Conservation (phyloP, 306 rosid genomes). For the Phaseolus lunatus region DNA sequence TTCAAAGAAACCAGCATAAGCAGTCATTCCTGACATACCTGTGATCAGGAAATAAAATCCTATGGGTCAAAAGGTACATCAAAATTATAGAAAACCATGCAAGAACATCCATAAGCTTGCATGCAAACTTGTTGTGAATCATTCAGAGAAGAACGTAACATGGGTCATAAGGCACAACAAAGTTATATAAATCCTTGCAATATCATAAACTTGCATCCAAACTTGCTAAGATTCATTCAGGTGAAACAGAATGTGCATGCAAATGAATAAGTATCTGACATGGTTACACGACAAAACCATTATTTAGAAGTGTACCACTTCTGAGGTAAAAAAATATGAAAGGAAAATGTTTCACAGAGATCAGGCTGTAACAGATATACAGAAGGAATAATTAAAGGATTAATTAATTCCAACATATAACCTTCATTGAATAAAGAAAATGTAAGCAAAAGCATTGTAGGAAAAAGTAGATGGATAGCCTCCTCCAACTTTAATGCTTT, state of each 20-base stretch:
- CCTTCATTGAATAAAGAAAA: no score
- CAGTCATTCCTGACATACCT: constrained; percentile 46
- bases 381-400: no score
- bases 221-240: neutral
- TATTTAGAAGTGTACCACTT: no score
- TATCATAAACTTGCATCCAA: neutral
- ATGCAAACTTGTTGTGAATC: no score
- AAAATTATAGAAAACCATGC: neutral
- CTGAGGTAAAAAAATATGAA: no score
- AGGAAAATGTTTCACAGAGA: no score
- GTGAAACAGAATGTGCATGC: neutral
- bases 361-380: no score
- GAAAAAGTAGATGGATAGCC: neutral
- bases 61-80: neutral
- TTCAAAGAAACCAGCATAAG: constrained; percentile 44
- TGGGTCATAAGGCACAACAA: no score
- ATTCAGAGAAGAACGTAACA: no score
- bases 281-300: no score
- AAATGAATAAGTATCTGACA: neutral
- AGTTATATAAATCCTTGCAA: neutral
- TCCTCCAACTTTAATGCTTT: neutral
- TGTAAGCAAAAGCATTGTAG: no score
- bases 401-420: no score
- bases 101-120: neutral
- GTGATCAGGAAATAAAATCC: constrained; percentile 15